Percentiles rank a stretch among this genome's conserved stretches.
Conservation (phyloP, 73 alveolate species). For the Effrenium voratum region DNA sequence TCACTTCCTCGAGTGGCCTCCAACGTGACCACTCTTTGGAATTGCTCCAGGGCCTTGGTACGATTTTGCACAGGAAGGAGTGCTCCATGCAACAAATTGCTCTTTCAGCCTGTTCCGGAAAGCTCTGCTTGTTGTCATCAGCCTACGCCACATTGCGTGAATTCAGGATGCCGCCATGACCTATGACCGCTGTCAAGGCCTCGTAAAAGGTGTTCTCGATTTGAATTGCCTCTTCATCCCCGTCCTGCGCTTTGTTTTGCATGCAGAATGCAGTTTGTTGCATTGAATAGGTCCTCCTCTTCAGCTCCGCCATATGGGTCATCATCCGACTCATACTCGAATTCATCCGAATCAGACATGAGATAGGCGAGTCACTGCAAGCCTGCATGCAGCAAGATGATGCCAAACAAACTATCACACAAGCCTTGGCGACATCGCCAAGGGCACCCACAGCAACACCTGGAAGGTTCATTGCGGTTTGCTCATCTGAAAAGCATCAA, state of each 20-base stretch:
- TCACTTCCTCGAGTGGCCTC: constrained; percentile 95
- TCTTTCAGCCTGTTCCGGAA: constrained; percentile 94
- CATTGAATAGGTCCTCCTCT: constrained; percentile 27
- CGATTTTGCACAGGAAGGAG: background rate
- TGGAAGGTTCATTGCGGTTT: too few species aligned
- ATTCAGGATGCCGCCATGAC: background rate
- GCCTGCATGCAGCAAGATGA: background rate
- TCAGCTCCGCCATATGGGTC: constrained; percentile 90
- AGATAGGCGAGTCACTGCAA: background rate
- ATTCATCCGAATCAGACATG: constrained; percentile 94
- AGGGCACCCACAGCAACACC: background rate
- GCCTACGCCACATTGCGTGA: constrained; percentile 72
- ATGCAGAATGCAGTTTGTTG: background rate
- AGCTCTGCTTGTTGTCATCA: constrained; percentile 95
- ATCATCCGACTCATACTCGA: constrained; percentile 93
- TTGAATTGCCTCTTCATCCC: constrained; percentile 95
- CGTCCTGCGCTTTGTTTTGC: constrained; percentile 25
- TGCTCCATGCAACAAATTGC: background rate
- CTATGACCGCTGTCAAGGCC: too few species aligned
- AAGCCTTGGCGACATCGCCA: background rate
- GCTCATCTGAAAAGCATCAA: too few species aligned
- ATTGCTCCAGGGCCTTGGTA: constrained; percentile 55
- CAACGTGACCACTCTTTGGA: constrained; percentile 95
- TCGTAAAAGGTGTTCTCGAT: constrained; percentile 96
- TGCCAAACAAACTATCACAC: background rate